phyloP scores from a whole-genome alignment of 768 basidiomycete species.

The Mycena haematopus region DNA sequence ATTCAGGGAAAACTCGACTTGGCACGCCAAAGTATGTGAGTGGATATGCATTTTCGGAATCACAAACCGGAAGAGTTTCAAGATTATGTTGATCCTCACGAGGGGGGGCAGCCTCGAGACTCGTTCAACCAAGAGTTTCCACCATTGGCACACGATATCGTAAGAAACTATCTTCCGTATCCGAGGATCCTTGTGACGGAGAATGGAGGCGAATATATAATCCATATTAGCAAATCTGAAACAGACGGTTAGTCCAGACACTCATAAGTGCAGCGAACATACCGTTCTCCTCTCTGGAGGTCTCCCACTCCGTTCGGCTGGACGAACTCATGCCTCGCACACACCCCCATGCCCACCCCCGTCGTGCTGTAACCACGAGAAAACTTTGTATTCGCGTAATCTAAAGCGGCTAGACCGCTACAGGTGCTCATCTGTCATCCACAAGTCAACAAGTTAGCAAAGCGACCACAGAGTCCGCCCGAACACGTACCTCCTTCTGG shows the following conservation, averaged over 20 bases:
- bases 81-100: slow-evolving; percentile 33
- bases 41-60: slow-evolving; percentile 36
- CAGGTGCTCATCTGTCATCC: slow-evolving; percentile 27
- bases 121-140: slow-evolving; percentile 23
- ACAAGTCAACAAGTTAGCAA: no score
- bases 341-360: background rate
- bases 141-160: slow-evolving; percentile 38
- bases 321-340: slow-evolving; percentile 26
- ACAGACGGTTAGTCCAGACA: no score
- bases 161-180: slow-evolving; percentile 27
- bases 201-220: background rate
- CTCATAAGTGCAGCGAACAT: no score
- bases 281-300: slow-evolving; percentile 33
- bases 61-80: slow-evolving; percentile 34
- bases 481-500: slow-evolving; percentile 17
- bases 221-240: no score
- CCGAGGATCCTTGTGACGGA: slow-evolving; percentile 2
- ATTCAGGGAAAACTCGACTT: slow-evolving; percentile 39
- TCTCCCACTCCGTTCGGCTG: slow-evolving; percentile 30
- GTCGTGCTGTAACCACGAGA: no score
- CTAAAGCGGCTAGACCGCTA: slow-evolving; percentile 17
- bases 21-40: slow-evolving; percentile 39
- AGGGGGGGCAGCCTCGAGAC: slow-evolving; percentile 13
- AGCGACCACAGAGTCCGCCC: background rate
- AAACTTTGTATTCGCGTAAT: background rate